phyloP scores from a whole-genome alignment of 202 grass and related monocot species.

The Carex arenaria region DNA sequence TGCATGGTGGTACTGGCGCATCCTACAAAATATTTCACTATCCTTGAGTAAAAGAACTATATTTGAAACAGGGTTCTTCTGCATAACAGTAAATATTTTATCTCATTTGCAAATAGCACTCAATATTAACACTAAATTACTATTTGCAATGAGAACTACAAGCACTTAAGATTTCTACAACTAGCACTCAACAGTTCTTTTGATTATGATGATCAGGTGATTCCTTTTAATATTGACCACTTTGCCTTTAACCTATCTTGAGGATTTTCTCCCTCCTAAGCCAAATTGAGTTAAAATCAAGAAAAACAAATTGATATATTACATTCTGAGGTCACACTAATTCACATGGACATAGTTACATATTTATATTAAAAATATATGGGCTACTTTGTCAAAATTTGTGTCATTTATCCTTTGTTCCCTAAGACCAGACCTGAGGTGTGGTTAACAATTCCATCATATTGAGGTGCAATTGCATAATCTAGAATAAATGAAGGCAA shows the following conservation, averaged over 20 bases:
- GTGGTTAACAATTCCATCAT: not conserved
- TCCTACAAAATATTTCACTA: constrained; percentile 45
- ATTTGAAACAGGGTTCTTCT: constrained; percentile 14
- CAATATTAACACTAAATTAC: not conserved
- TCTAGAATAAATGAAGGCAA: not conserved
- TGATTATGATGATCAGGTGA: not conserved
- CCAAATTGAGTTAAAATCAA: not conserved
- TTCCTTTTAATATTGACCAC: not conserved
- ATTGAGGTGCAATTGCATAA: not conserved
- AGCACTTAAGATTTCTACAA: not conserved
- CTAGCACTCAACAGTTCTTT: not conserved
- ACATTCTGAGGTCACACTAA: not conserved
- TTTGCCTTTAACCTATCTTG: not conserved
- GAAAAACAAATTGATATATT: not conserved
- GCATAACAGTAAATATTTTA: not conserved
- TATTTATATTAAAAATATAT: not conserved
- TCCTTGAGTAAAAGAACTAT: constrained; percentile 11
- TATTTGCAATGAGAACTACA: not conserved
- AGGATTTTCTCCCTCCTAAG: not conserved
- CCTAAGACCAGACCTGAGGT: not conserved
- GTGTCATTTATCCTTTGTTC: not conserved
- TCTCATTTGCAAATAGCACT: not conserved
- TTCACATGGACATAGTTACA: not conserved
- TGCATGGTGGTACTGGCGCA: constrained; percentile 94
- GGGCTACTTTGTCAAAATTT: not conserved